A percentile compares a stretch with the other conserved stretches of the same genome.
phyloP scores from a whole-genome alignment of 2,329 filamentous ascomycete genomes.

The Aureobasidium sp. region DNA sequence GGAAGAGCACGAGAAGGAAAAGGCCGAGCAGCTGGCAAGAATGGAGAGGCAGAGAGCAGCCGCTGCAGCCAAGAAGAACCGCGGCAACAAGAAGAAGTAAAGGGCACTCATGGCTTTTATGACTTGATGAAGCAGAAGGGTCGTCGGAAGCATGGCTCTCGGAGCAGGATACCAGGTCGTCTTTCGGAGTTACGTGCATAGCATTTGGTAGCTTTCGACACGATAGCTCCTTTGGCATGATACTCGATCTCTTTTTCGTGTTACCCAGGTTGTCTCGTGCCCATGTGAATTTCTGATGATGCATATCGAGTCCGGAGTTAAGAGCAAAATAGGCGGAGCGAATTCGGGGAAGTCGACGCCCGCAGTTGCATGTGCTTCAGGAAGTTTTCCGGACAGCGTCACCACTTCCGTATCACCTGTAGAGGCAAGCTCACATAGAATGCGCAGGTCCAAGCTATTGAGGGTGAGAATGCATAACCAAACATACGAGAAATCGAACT shows the following conservation, averaged over 20 bases:
- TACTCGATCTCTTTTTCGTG: background rate
- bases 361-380: conserved; percentile 6
- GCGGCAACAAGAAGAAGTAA: conserved; percentile 37
- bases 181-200: background rate
- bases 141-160: background rate
- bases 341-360: background rate
- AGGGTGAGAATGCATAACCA: background rate
- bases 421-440: background rate
- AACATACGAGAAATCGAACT: background rate
- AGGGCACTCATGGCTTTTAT: background rate
- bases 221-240: background rate
- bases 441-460: conserved; percentile 12
- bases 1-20: conserved; percentile 50
- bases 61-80: conserved; percentile 34
- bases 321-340: background rate
- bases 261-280: background rate
- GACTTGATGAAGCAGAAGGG: conserved; percentile 1
- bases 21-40: conserved; percentile 42
- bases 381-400: background rate
- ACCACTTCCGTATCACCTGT: background rate
- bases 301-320: background rate
- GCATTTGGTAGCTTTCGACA: conserved; percentile 1
- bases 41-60: conserved; percentile 40
- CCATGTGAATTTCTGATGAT: background rate
- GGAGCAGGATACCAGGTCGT: background rate